Evolutionary conservation across 768 basidiomycete species (phyloP), one percentile per base, ranked within the genome.

Genomic region (Chalciporus piperatus): DNA sequence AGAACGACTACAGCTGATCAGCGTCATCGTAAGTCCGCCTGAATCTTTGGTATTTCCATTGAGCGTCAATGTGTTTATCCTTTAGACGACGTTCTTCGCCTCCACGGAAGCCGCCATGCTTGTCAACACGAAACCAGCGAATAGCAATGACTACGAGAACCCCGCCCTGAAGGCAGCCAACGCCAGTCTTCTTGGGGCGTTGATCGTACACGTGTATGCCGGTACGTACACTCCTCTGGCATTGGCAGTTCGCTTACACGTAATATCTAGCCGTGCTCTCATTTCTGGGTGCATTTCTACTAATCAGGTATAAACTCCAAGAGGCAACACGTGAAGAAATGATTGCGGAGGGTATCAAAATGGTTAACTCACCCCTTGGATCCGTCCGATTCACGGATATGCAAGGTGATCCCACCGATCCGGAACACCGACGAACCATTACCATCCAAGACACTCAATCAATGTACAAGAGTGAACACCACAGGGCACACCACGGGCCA

Each of bases 11-110:
- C 80, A 83, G 65, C 68, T 84, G 11, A 82, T 84, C 63, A 77
- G 74, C 37, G 74, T 84, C 30, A 81, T 83, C 45, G 82, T 81
- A 41, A 59, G 80, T 69, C 23, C 25, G 49, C n/a, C 1, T 13
- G 17, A 11, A 42, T 16, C 22, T 19, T 10, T 25, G 13, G 17
- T 27, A 6, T 22, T 41, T 32, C 33, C 23, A 38, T 10, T 25
- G 27, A 23, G 50, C 28, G 49, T 27, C 7, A 25, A 55, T 7
- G n/a, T 45, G 16, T 38, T 19, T 28, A 14, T 51, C 11, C 30
- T 32, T 32, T 32, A 84, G 82, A 81, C 82, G 0, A 84, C 82
- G 0, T 84, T 84, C 63, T 83, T 84, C 48, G 83, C 82, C 1
- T 76, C 81, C 0, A 78, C 74, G 17, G 82, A 83, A 61, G 76